A percentile compares a stretch with the other conserved stretches of the same genome.
Conservation (phyloP, 768 basidiomycete genomes). For the Podaxis carcinomalis region DNA sequence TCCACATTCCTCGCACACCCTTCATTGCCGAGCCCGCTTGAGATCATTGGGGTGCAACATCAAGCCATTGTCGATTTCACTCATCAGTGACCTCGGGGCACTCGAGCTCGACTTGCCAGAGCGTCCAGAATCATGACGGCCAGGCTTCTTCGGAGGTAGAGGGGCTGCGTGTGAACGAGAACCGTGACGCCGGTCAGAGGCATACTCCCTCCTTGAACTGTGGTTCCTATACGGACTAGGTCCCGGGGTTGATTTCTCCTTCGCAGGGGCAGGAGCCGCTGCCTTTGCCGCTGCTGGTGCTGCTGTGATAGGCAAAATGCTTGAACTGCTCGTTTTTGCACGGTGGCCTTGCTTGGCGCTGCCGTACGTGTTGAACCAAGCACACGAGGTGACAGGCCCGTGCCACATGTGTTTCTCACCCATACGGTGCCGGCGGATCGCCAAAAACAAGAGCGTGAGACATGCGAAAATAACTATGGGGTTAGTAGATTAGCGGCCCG, state of each 20-base stretch:
- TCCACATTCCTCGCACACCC: neutral
- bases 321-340: conserved; percentile 32
- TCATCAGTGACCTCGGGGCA: conserved; percentile 26
- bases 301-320: conserved; percentile 33
- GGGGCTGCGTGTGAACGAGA: conserved; percentile 2
- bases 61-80: conserved; percentile 36
- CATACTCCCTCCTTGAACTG: conserved; percentile 21
- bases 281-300: conserved; percentile 17
- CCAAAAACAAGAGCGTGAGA: conserved; percentile 35
- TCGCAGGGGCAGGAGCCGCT: conserved; percentile 18
- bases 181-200: conserved; percentile 1
- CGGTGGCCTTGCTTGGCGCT: conserved; percentile 29
- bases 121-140: conserved; percentile 26
- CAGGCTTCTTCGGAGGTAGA: conserved; percentile 16
- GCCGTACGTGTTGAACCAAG: conserved; percentile 63
- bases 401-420: conserved; percentile 63
- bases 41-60: conserved; percentile 33
- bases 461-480: conserved; percentile 33
- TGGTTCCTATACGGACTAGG: conserved; percentile 25
- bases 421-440: conserved; percentile 35
- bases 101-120: conserved; percentile 25
- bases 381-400: conserved; percentile 63
- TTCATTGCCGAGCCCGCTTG: conserved; percentile 2
- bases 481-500: conserved; percentile 9
- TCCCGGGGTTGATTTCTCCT: conserved; percentile 15